A percentile compares a stretch with the other conserved stretches of the same genome.
Evolutionary conservation across 208 protist species (phyloP).

Genomic region (Acanthamoeba divionensis): DNA sequence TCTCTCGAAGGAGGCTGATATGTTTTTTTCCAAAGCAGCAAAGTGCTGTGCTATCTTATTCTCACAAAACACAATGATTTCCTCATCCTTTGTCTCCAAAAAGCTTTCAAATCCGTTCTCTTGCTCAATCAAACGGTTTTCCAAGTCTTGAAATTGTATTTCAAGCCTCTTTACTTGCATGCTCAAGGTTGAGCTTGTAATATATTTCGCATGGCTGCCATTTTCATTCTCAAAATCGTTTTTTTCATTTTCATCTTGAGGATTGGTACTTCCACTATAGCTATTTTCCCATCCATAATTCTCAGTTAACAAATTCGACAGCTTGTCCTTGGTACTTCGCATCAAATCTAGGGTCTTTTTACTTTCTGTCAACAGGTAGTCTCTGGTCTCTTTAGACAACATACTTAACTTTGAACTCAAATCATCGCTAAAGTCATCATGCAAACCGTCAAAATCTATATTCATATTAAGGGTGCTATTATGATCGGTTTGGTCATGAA

Average conservation of each 20-base stretch:
- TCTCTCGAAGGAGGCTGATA: too few relatives aligned
- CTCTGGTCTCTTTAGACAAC: background rate
- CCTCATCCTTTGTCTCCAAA: too few relatives aligned
- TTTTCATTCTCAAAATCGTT: too few relatives aligned
- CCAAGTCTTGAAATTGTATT: background rate
- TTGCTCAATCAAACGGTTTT: background rate
- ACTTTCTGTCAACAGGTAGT: background rate
- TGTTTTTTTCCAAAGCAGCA: too few relatives aligned
- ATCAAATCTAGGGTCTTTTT: background rate
- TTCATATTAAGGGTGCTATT: background rate
- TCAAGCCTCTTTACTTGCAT: constrained; percentile 1
- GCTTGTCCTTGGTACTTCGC: background rate
- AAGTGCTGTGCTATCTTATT: too few relatives aligned
- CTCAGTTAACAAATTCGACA: too few relatives aligned
- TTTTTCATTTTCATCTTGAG: too few relatives aligned
- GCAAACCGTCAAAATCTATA: background rate
- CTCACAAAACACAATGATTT: too few relatives aligned
- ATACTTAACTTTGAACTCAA: background rate
- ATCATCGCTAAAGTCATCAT: background rate
- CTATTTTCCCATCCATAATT: too few relatives aligned
- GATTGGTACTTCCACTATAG: too few relatives aligned
- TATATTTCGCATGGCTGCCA: too few relatives aligned
- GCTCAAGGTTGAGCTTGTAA: too few relatives aligned
- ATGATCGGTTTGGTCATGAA: background rate
- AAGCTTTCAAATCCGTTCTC: background rate